Evolutionary conservation across 805 yeast species (phyloP).

Genomic region (Naumovozyma dairenensis): DNA sequence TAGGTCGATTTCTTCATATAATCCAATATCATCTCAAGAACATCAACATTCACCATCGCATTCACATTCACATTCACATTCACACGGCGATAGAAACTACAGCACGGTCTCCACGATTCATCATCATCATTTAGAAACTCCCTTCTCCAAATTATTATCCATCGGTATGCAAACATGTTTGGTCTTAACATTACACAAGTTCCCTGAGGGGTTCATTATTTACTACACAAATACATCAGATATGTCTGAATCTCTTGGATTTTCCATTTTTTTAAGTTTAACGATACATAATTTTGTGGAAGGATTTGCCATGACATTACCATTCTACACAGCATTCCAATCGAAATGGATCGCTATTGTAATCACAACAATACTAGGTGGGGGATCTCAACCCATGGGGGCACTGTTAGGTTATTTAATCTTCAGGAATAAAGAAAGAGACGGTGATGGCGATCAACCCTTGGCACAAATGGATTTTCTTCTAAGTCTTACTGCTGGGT

Average conservation of each 20-base stretch:
- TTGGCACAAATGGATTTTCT: conserved; percentile 32
- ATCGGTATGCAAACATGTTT: conserved; percentile 86
- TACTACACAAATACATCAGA: conserved; percentile 47
- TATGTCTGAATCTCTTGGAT: conserved; percentile 43
- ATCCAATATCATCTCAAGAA: conserved; percentile 2
- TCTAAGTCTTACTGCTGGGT: conserved; percentile 73
- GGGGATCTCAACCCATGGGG: conserved; percentile 82
- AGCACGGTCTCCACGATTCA: conserved; percentile 31
- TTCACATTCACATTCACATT: background rate
- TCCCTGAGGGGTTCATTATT: conserved; percentile 92
- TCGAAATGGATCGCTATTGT: conserved; percentile 52
- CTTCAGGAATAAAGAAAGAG: conserved; percentile 29
- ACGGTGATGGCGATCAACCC: conserved; percentile 28
- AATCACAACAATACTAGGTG: conserved; percentile 64
- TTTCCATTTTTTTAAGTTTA: conserved; percentile 74
- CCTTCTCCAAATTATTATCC: conserved; percentile 65
- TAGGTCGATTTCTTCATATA: background rate
- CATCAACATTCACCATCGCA: conserved; percentile 3
- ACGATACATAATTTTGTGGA: conserved; percentile 87
- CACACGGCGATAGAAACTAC: background rate
- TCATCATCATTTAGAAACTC: conserved; percentile 73
- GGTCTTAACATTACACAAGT: conserved; percentile 80
- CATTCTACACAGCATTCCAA: conserved; percentile 68
- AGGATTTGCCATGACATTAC: conserved; percentile 89
- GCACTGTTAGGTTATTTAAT: conserved; percentile 61